Base-by-base conservation (phyloP, 2,329 filamentous ascomycete genomes). In the Sporothrix mexicana region DNA sequence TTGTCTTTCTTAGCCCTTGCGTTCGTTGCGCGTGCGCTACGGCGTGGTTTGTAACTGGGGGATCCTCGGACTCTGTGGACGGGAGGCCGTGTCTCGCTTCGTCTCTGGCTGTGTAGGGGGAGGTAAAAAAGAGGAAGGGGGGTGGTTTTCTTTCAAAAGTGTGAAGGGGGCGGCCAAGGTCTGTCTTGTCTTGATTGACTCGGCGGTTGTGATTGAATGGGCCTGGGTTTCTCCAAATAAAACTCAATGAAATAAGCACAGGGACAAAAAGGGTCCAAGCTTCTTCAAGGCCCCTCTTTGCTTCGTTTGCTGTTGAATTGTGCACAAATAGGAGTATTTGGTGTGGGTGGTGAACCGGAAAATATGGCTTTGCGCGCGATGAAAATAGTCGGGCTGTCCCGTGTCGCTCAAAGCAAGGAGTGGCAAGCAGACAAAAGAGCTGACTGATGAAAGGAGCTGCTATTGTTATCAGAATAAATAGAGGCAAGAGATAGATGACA, bases 161-260 rank as follows among this genome's bases (percentile, higher is more conserved):
- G 20, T 57, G 53, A 57, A 41, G 15, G n/a, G 36, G 59, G 10
- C 41, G 17, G 59, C 10, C 59, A 17, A 45, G 59, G 36, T 55
- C 51, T 36, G 30, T 36, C 30, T 23, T 55, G 57, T 5, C 12
- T 66, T 49, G 20, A 15, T 49, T 17, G 20, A 47, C 20, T 67
- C 41, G 20, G n/a, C 17, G 36, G 61, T 66, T 20, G 61, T 66
- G 7, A 47, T 45, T 23, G n/a, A 55, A 25, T 12, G 20, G 3
- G 9, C 30, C 66, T 43, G 47, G 30, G 47, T 20, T 55, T 69
- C 49, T 69, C 49, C 66, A 69, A 55, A 41, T 43, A 53, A 53
- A 68, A 55, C 17, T 23, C 66, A 23, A 51, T 68, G 15, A 68
- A 68, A 67, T 67, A 68, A 51, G 64, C 64, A 30, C 64, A n/a